These are phyloP conservation scores for Perilla frutescens DNA, from an alignment of 257 asterid species.

Conservation along the genomic window DNA sequence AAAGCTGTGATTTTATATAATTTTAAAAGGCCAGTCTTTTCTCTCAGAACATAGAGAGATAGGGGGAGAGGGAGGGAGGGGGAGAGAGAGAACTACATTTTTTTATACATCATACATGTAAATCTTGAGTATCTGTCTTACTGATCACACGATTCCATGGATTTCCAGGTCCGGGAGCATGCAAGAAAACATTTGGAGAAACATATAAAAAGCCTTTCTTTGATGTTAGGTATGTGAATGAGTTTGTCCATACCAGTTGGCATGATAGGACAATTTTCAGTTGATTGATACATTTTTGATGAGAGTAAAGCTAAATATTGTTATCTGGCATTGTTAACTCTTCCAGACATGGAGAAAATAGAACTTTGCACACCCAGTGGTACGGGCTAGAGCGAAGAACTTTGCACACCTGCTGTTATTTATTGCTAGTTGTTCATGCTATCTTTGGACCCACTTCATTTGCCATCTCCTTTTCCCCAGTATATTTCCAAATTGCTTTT, in stretches of 20 bases:
- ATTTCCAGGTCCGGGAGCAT: conserved; percentile 86
- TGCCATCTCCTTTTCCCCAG: neutral
- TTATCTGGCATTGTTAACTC: neutral
- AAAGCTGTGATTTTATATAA: neutral
- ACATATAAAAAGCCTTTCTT: conserved; percentile 89
- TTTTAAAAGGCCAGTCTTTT: neutral
- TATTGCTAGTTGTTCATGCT: neutral
- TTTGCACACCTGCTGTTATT: neutral
- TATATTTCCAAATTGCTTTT: neutral
- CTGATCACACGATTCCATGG: conserved; percentile 24
- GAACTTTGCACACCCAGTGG: neutral
- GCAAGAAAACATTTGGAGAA: conserved; percentile 98
- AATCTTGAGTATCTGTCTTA: conserved; percentile 3
- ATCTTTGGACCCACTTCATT: neutral
- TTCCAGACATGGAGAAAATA: neutral
- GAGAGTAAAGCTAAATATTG: neutral
- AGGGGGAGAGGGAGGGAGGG: neutral
- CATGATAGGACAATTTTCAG: neutral
- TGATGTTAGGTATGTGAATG: conserved; percentile 66
- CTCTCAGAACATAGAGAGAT: neutral
- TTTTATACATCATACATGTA: neutral
- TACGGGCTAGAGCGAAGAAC: neutral
- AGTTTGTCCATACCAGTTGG: conserved; percentile 9
- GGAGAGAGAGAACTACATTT: neutral
- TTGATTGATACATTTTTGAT: conserved; percentile 1